Percentiles rank a stretch among this genome's conserved stretches.
phyloP scores from a whole-genome alignment of 2,329 filamentous ascomycete species.

The Epichloe gansuensis region DNA sequence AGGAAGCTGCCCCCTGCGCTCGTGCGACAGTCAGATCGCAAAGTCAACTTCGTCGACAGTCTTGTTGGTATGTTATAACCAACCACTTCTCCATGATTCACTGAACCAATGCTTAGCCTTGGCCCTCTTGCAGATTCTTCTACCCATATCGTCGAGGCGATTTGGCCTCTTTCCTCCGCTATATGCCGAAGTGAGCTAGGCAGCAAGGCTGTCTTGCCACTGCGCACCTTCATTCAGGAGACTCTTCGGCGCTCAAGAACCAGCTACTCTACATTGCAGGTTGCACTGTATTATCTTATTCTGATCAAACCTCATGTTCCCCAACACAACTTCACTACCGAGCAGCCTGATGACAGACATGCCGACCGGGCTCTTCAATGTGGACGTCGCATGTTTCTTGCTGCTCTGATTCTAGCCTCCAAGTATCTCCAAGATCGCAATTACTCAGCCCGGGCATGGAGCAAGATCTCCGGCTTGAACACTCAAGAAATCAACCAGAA shows the following conservation, averaged over 20 bases:
- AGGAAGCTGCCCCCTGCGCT: constrained; percentile 60
- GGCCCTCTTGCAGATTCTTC: constrained; percentile 62
- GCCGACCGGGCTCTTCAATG: constrained; percentile 77
- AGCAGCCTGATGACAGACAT: constrained; percentile 63
- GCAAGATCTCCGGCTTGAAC: constrained; percentile 94
- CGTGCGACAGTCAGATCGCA: constrained; percentile 79
- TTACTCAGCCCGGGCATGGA: constrained; percentile 95
- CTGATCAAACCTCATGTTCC: constrained; percentile 87
- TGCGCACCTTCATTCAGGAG: constrained; percentile 95
- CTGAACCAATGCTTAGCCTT: constrained; percentile 22
- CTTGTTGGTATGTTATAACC: constrained; percentile 75
- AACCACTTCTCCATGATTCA: constrained; percentile 10
- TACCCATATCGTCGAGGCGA: constrained; percentile 91
- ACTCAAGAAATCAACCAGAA: constrained; percentile 94
- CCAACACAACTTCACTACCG: constrained; percentile 71
- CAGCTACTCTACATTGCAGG: constrained; percentile 94
- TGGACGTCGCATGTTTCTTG: constrained; percentile 92
- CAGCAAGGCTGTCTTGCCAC: constrained; percentile 67
- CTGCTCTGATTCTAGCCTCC: constrained; percentile 86
- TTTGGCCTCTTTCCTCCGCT: constrained; percentile 85
- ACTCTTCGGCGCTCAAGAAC: constrained; percentile 88
- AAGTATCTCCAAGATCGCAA: constrained; percentile 98
- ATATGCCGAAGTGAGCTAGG: constrained; percentile 62
- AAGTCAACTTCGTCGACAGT: constrained; percentile 90
- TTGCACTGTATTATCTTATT: constrained; percentile 91